Conservation (phyloP, 148 eudicot genomes). For the Talinum fruticosum region DNA sequence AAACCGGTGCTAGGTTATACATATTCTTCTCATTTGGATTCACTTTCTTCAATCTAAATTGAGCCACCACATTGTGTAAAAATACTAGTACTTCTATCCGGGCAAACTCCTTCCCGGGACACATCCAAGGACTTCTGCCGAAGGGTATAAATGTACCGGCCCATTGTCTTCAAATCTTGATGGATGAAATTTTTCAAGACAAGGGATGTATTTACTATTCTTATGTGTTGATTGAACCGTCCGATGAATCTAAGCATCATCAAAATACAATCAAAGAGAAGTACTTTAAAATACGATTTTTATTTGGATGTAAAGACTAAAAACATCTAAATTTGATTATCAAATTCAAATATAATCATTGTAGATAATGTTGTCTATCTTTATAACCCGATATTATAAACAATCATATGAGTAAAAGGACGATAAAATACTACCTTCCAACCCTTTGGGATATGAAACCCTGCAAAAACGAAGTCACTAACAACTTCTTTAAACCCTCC, state of each 20-base stretch:
- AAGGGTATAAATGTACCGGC: not conserved
- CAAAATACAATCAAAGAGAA: too few relatives aligned
- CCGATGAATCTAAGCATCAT: not conserved
- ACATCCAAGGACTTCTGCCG: not conserved
- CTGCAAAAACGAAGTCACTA: slow-evolving; percentile 23
- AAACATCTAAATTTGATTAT: too few relatives aligned
- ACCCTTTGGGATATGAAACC: slow-evolving; percentile 32
- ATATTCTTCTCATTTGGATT: slow-evolving; percentile 3
- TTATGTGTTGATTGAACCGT: slow-evolving; percentile 12
- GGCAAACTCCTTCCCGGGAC: slow-evolving; percentile 14
- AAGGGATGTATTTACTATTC: not conserved
- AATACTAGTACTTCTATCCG: not conserved
- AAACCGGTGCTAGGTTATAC: not conserved
- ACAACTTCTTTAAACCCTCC: slow-evolving; percentile 25
- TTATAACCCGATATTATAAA: too few relatives aligned
- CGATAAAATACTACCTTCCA: too few relatives aligned
- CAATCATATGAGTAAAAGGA: too few relatives aligned
- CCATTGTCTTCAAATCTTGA: slow-evolving; percentile 16
- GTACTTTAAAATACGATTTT: too few relatives aligned
- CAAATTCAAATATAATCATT: too few relatives aligned
- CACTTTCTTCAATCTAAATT: slow-evolving; percentile 1
- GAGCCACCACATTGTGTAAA: slow-evolving; percentile 10
- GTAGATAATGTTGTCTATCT: too few relatives aligned
- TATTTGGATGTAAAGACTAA: too few relatives aligned
- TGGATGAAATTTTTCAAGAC: not conserved